These are phyloP conservation scores for Cokeromyces recurvatus DNA, from an alignment of 371 early-diverging fungal species.

Conservation along the genomic window DNA sequence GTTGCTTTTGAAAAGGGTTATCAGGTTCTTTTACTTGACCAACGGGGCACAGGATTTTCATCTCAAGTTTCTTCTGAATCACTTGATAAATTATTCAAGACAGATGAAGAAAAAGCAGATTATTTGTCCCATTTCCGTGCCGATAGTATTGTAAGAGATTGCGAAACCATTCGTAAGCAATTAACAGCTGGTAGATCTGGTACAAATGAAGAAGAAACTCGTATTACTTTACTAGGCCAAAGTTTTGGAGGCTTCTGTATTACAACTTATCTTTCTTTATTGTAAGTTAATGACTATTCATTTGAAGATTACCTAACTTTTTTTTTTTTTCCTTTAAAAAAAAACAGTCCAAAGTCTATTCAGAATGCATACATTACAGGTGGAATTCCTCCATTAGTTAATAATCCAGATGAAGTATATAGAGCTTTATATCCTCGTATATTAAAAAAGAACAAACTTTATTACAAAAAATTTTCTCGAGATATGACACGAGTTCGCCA, in stretches of 20 bases:
- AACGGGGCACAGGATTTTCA: constrained; percentile 72
- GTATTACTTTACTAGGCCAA: constrained; percentile 57
- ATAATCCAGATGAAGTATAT: constrained; percentile 62
- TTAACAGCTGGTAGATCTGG: constrained; percentile 35
- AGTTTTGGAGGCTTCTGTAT: constrained; percentile 77
- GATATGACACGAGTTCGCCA: constrained; percentile 60
- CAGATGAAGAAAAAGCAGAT: constrained; percentile 53
- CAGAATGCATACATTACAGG: constrained; percentile 68
- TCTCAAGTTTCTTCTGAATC: constrained; percentile 55
- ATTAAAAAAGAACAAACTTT: constrained; percentile 55
- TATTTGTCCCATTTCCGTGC: constrained; percentile 69
- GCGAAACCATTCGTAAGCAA: constrained; percentile 60
- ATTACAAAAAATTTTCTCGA: constrained; percentile 59
- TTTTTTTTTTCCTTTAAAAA: no score
- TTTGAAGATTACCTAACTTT: background rate
- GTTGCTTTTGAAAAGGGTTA: constrained; percentile 58
- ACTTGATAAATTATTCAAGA: constrained; percentile 30
- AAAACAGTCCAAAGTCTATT: constrained; percentile 63
- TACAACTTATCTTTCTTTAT: constrained; percentile 66
- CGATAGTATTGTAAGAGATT: constrained; percentile 69
- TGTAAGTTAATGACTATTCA: constrained; percentile 34
- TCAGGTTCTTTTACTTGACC: constrained; percentile 68
- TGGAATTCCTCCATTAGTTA: constrained; percentile 67
- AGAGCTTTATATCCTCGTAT: constrained; percentile 59
- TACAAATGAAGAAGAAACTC: constrained; percentile 15